Evolutionary conservation across 768 basidiomycete species (phyloP), one percentile per base, ranked within the genome.

Genomic region (Pisolithus orientalis): DNA sequence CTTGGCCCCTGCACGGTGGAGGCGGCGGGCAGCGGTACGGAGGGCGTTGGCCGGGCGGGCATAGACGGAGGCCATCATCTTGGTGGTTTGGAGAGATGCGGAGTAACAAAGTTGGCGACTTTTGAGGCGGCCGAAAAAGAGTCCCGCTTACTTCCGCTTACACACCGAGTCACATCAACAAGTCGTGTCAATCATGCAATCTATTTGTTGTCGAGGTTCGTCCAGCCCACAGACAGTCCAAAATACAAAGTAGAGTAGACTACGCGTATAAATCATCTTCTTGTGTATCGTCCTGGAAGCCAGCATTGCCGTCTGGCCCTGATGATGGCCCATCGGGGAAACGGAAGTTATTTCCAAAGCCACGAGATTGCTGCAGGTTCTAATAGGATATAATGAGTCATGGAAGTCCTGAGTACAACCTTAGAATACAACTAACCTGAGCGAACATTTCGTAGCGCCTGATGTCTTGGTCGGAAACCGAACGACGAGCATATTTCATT

Each of bases 391-490:
- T 13, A 16, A 57, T 11, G 50, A n/a, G 39, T 56, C 28, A 54
- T 51, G 47, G 54, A 59, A 52, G 17, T 16, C 17, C 5, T 8
- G 32, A 44, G 39, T 44, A 31, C 14, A 21, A 47, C 27, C 24
- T 9, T 47, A 51, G 39, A 14, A 5, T 34, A 34, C 13, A 21
- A 63, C 78, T 48, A 65, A 86, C 85, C 78, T 94, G 94, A 34
- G 94, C 74, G 70, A 98, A 98, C 86, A 96, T 94, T 80, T 98
- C 95, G 71, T 98, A 99, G 49, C 94, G 85, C 63, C 94, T 82
- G 71, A 98, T 95, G 65, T 98, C 95, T 58, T 89, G 84, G 65
- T 97, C 94, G 11, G 92, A 94, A 50, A 98, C 95, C 11, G 94
- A 97, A 49, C 96, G 87, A 68, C 96, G 87, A 56, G 96, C 94